phyloP scores from a whole-genome alignment of 2,329 filamentous ascomycete species.

The Phaeosphaeriaceae sp. region DNA sequence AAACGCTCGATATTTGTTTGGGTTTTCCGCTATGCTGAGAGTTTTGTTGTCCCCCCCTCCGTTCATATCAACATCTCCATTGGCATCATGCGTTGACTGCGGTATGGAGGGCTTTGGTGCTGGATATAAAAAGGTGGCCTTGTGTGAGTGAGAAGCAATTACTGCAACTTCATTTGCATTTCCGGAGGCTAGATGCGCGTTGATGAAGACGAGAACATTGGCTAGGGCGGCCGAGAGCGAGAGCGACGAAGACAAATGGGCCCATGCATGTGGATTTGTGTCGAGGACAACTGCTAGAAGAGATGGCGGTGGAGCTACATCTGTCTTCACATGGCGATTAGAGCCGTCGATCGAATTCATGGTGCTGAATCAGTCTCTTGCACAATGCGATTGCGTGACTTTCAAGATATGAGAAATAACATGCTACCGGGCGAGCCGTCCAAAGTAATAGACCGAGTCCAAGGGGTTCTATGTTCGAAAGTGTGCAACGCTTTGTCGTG shows the following conservation, averaged over 20 bases:
- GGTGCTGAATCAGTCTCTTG: constrained; percentile 5
- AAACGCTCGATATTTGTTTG: constrained; percentile 95
- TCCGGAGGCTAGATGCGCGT: constrained; percentile 92
- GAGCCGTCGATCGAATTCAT: constrained; percentile 73
- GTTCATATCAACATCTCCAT: constrained; percentile 38
- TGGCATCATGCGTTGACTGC: constrained; percentile 23
- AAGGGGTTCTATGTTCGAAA: background rate
- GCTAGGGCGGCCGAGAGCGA: constrained; percentile 85
- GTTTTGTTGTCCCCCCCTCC: constrained; percentile 22
- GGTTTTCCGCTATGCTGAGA: constrained; percentile 51
- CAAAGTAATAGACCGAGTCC: too few relatives aligned
- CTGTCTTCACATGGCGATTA: constrained; percentile 50
- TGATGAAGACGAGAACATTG: constrained; percentile 93
- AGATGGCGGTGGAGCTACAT: constrained; percentile 70
- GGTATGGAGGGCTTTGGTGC: constrained; percentile 45
- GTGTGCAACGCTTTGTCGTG: background rate
- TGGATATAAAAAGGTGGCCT: constrained; percentile 90
- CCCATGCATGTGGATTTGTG: constrained; percentile 95
- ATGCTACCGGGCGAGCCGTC: background rate
- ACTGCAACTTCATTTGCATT: constrained; percentile 92
- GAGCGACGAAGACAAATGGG: constrained; percentile 73
- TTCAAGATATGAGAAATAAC: background rate
- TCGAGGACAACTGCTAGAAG: constrained; percentile 91
- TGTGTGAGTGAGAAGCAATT: constrained; percentile 85
- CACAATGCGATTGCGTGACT: background rate